Evolutionary conservation across 2,329 filamentous ascomycete genomes (phyloP).

Genomic region (Colletotrichum endophyticum): DNA sequence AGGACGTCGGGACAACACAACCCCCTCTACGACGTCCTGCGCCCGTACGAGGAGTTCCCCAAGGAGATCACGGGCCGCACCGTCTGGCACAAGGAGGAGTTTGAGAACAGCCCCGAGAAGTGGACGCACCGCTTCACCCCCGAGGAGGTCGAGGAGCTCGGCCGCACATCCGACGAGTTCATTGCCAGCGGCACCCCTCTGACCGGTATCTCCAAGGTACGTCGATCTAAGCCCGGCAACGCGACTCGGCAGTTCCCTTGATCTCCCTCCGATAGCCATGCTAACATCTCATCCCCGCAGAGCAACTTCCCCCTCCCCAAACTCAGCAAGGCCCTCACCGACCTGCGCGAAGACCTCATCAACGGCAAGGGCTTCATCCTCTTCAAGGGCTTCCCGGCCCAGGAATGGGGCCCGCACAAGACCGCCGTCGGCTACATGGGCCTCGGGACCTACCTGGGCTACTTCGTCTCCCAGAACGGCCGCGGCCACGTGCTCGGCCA

Average conservation of each 20-base stretch:
- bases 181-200: constrained; percentile 68
- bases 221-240: not conserved
- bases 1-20: constrained; percentile 72
- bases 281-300: constrained; percentile 22
- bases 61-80: constrained; percentile 73
- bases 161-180: constrained; percentile 71
- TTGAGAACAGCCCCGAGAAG: constrained; percentile 63
- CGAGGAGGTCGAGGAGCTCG: constrained; percentile 72
- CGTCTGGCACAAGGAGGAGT: constrained; percentile 74
- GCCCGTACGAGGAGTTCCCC: constrained; percentile 73
- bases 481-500: constrained; percentile 86
- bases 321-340: constrained; percentile 38
- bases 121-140: constrained; percentile 76
- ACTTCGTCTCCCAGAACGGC: constrained; percentile 87
- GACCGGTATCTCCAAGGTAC: constrained; percentile 63
- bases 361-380: constrained; percentile 90
- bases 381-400: constrained; percentile 83
- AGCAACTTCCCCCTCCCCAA: constrained; percentile 48
- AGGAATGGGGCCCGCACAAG: constrained; percentile 78
- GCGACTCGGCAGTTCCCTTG: not conserved
- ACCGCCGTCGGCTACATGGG: constrained; percentile 91
- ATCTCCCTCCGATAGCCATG: not conserved
- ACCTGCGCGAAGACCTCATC: constrained; percentile 52
- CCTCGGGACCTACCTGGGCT: constrained; percentile 82
- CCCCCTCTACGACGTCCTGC: constrained; percentile 69